These are phyloP conservation scores for Saccharomycopsis olivae DNA, from an alignment of 805 yeast genomes.

Conservation along the genomic window DNA sequence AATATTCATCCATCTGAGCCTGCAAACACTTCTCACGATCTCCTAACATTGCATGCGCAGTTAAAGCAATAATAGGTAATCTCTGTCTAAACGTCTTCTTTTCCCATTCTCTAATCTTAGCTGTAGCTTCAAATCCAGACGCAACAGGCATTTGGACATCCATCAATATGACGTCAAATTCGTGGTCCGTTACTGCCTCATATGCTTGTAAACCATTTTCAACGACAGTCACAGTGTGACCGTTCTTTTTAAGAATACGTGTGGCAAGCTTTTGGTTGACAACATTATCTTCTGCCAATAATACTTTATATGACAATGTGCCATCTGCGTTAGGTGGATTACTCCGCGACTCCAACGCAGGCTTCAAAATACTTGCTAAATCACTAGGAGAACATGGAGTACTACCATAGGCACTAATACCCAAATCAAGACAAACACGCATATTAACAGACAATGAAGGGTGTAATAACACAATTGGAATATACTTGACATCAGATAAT, in stretches of 20 bases:
- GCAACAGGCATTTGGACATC: slow-evolving; percentile 93
- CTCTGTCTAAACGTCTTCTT: slow-evolving; percentile 66
- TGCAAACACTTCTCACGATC: slow-evolving; percentile 79
- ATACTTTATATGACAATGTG: slow-evolving; percentile 58
- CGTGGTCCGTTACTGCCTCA: slow-evolving; percentile 56
- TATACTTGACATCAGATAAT: slow-evolving; percentile 70
- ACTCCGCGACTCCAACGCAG: slow-evolving; percentile 75
- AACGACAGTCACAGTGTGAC: slow-evolving; percentile 75
- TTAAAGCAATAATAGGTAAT: slow-evolving; percentile 80
- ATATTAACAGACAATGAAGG: slow-evolving; percentile 70
- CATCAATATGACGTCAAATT: slow-evolving; percentile 78
- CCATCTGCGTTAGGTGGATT: slow-evolving; percentile 75
- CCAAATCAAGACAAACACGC: slow-evolving; percentile 74
- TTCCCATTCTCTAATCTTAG: slow-evolving; percentile 81
- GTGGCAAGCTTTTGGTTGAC: slow-evolving; percentile 86
- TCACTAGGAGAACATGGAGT: slow-evolving; percentile 80
- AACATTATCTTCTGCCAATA: slow-evolving; percentile 79
- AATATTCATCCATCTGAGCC: slow-evolving; percentile 88
- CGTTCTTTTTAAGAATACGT: slow-evolving; percentile 73
- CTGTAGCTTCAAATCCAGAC: slow-evolving; percentile 93
- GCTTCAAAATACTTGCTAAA: slow-evolving; percentile 71
- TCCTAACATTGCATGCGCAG: slow-evolving; percentile 93
- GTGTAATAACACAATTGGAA: slow-evolving; percentile 71
- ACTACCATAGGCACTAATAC: slow-evolving; percentile 81
- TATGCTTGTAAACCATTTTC: slow-evolving; percentile 79